A percentile compares a stretch with the other conserved stretches of the same genome.
Conservation (phyloP, 2,329 filamentous ascomycete species). For the Pseudogymnoascus sp. region DNA sequence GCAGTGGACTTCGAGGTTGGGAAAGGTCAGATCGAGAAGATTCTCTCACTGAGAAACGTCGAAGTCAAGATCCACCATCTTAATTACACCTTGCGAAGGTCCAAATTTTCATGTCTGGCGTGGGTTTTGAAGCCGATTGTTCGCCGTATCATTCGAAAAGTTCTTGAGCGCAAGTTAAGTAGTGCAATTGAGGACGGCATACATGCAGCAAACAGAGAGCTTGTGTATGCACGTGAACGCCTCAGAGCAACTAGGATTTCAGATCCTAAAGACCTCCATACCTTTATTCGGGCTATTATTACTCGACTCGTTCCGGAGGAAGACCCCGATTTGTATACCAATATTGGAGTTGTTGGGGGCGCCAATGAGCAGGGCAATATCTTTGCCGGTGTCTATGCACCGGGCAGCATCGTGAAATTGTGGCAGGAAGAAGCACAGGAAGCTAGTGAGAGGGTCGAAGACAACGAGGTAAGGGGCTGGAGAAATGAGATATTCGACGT, state of each 20-base stretch:
- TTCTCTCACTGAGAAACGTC: constrained; percentile 68
- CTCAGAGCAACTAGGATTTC: constrained; percentile 78
- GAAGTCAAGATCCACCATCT: constrained; percentile 80
- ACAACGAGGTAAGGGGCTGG: constrained; percentile 55
- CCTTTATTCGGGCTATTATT: constrained; percentile 75
- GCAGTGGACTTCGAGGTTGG: constrained; percentile 77
- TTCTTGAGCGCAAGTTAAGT: constrained; percentile 71
- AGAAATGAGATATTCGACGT: constrained; percentile 72
- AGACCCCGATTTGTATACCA: constrained; percentile 67
- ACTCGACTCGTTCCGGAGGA: constrained; percentile 63
- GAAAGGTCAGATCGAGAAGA: constrained; percentile 68
- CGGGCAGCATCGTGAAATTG: constrained; percentile 80
- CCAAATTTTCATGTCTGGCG: constrained; percentile 66
- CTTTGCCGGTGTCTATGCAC: constrained; percentile 80
- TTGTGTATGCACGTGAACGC: constrained; percentile 79
- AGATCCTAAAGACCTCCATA: constrained; percentile 68
- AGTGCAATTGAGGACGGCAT: constrained; percentile 61
- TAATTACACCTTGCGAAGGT: constrained; percentile 66
- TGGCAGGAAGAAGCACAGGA: constrained; percentile 72
- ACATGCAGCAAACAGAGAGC: constrained; percentile 70
- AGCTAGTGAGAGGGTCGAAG: constrained; percentile 66
- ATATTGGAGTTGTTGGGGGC: constrained; percentile 57
- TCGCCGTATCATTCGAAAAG: constrained; percentile 68
- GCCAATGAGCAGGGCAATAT: constrained; percentile 49
- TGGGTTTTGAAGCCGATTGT: constrained; percentile 82